phyloP scores from a whole-genome alignment of 2,329 filamentous ascomycete species.

The Pseudogymnoascus sp. region DNA sequence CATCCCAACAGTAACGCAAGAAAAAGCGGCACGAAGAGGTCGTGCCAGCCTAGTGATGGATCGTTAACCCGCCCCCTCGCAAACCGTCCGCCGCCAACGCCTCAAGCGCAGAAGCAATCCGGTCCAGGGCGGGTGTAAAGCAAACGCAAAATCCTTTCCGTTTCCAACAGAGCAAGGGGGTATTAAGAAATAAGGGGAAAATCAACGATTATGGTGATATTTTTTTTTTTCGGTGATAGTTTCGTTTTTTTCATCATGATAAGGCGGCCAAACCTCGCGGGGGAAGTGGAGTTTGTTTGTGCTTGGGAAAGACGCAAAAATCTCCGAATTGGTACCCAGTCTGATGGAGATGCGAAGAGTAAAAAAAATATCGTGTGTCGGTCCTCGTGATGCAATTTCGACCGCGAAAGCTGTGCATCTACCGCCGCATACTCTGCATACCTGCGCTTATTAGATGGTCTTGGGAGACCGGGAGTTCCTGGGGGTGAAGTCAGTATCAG shows the following conservation, averaged over 20 bases:
- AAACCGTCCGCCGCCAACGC: slow-evolving; percentile 16
- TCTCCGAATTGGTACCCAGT: slow-evolving; percentile 29
- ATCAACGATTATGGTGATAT: slow-evolving; percentile 21
- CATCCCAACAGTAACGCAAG: slow-evolving; percentile 29
- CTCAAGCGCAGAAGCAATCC: slow-evolving; percentile 12
- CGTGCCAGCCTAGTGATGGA: slow-evolving; percentile 26
- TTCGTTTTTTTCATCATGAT: slow-evolving; percentile 30
- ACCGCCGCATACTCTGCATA: slow-evolving; percentile 20
- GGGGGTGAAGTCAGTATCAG: slow-evolving; percentile 19
- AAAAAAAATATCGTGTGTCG: slow-evolving; percentile 17
- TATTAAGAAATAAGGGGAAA: slow-evolving; percentile 33
- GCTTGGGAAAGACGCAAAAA: slow-evolving; percentile 24
- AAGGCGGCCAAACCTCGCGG: slow-evolving; percentile 40
- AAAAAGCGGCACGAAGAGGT: slow-evolving; percentile 27
- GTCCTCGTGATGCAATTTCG: slow-evolving; percentile 23
- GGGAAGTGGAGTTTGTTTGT: slow-evolving; percentile 32
- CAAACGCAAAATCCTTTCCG: slow-evolving; percentile 28
- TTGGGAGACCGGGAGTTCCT: slow-evolving; percentile 46
- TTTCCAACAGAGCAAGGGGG: slow-evolving; percentile 27
- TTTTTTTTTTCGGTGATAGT: slow-evolving; percentile 16
- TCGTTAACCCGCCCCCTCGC: slow-evolving; percentile 14
- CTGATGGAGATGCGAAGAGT: slow-evolving; percentile 28
- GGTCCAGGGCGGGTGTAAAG: slow-evolving; percentile 19
- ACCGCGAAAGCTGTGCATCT: slow-evolving; percentile 26
- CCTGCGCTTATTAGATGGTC: slow-evolving; percentile 38